Evolutionary conservation across 192 early-diverging fungal species (phyloP).

Genomic region (Coemansia guatemalensis): DNA sequence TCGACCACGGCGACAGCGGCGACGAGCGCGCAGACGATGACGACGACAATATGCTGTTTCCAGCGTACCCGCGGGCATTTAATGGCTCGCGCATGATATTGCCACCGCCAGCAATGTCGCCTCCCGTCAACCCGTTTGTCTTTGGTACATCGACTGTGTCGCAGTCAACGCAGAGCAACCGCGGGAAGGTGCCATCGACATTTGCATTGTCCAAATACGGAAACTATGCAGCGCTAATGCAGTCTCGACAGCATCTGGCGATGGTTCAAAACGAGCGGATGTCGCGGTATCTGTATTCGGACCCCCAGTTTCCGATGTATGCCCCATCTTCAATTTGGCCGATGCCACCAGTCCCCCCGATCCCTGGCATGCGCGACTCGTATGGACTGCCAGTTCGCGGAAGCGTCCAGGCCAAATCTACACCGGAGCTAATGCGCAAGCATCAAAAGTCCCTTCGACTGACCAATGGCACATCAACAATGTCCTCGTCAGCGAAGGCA

Average conservation of each 20-base stretch:
- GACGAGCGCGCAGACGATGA: neutral
- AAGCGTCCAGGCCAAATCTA: slow-evolving; percentile 39
- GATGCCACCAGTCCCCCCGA: slow-evolving; percentile 3
- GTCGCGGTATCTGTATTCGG: slow-evolving; percentile 29
- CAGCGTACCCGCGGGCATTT: slow-evolving; percentile 18
- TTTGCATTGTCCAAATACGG: slow-evolving; percentile 41
- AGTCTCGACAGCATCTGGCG: slow-evolving; percentile 43
- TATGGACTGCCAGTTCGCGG: slow-evolving; percentile 5
- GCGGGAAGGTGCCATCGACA: neutral
- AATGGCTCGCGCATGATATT: slow-evolving; percentile 20
- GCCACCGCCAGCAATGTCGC: slow-evolving; percentile 22
- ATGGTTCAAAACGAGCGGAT: slow-evolving; percentile 21
- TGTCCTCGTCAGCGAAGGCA: slow-evolving; percentile 2
- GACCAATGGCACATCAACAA: slow-evolving; percentile 8
- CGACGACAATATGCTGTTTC: slow-evolving; percentile 16
- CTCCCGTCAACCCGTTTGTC: slow-evolving; percentile 28
- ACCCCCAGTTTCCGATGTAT: slow-evolving; percentile 38
- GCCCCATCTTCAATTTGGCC: slow-evolving; percentile 20
- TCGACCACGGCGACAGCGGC: neutral
- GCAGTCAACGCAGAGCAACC: neutral
- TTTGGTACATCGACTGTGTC: slow-evolving; percentile 28
- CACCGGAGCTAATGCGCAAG: slow-evolving; percentile 43
- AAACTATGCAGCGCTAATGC: slow-evolving; percentile 41
- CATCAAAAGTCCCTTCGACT: slow-evolving; percentile 11
- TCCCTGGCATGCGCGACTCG: neutral